phyloP scores from a whole-genome alignment of 495 filamentous ascomycete species.

The Amniculicola lignicola region DNA sequence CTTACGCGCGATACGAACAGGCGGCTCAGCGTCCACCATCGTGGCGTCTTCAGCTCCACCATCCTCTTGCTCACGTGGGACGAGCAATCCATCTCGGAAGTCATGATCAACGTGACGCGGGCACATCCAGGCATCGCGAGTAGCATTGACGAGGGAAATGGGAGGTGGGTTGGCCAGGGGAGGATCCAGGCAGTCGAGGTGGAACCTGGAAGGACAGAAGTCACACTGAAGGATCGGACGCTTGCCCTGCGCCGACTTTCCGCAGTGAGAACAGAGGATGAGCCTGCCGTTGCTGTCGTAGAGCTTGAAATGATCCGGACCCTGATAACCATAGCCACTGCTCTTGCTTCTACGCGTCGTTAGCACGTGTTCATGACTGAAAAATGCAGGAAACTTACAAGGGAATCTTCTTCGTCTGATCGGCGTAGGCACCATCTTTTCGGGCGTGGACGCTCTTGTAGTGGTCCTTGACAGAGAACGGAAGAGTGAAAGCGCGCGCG shows the following conservation, averaged over 20 bases:
- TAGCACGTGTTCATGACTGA: slow-evolving; percentile 10
- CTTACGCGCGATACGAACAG: slow-evolving; percentile 29
- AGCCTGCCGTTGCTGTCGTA: slow-evolving; percentile 51
- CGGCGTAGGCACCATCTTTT: slow-evolving; percentile 74
- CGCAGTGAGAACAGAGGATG: slow-evolving; percentile 58
- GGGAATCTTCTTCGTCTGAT: slow-evolving; percentile 48
- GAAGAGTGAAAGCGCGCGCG: slow-evolving; percentile 70
- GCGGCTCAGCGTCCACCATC: slow-evolving; percentile 16
- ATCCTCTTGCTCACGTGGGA: slow-evolving; percentile 24
- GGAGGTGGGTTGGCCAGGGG: slow-evolving; percentile 74
- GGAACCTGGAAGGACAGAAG: slow-evolving; percentile 76
- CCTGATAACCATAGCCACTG: slow-evolving; percentile 32
- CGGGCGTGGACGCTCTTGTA: slow-evolving; percentile 73
- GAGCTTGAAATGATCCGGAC: slow-evolving; percentile 58
- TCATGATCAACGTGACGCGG: slow-evolving; percentile 76
- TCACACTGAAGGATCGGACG: slow-evolving; percentile 48
- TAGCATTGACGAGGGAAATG: slow-evolving; percentile 41
- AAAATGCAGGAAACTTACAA: slow-evolving; percentile 29
- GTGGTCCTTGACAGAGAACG: slow-evolving; percentile 61
- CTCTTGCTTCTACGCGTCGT: slow-evolving; percentile 20
- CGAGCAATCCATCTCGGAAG: slow-evolving; percentile 22
- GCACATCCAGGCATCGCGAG: slow-evolving; percentile 75
- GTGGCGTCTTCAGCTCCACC: slow-evolving; percentile 5
- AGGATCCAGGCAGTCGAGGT: slow-evolving; percentile 86
- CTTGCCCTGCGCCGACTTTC: slow-evolving; percentile 19